phyloP scores from a whole-genome alignment of 169 alveolate genomes.

The Cryptosporidium sp. region DNA sequence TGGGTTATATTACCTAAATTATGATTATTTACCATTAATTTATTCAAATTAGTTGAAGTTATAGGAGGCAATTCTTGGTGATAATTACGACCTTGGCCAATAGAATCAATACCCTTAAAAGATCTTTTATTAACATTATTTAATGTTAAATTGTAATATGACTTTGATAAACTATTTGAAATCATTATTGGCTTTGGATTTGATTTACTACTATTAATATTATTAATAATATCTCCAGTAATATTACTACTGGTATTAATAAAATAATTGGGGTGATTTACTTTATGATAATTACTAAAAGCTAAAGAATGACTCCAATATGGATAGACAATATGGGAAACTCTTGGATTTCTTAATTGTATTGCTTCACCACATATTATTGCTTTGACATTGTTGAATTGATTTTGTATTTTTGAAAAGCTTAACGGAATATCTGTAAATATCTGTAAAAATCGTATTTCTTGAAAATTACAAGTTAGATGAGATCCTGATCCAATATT shows the following conservation, averaged over 20 bases:
- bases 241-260: background rate
- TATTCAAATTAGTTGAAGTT: background rate
- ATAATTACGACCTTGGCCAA: background rate
- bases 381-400: slow-evolving; percentile 38
- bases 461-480: background rate
- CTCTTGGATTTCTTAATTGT: background rate
- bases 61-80: background rate
- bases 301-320: slow-evolving; percentile 58
- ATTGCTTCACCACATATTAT: slow-evolving; percentile 60
- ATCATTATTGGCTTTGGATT: slow-evolving; percentile 17
- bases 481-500: background rate
- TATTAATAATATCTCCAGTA: background rate
- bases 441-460: slow-evolving; percentile 35
- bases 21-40: background rate
- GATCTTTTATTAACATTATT: background rate
- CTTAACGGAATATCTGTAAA: slow-evolving; percentile 44
- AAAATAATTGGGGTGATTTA: slow-evolving; percentile 1
- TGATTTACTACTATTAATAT: background rate
- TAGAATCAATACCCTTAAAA: background rate
- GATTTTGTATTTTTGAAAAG: slow-evolving; percentile 40
- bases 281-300: slow-evolving; percentile 23
- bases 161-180: background rate
- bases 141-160: background rate
- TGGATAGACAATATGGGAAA: slow-evolving; percentile 33
- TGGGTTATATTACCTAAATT: slow-evolving; percentile 27